phyloP scores from a whole-genome alignment of 768 basidiomycete species.

The Amanita brunnescens region DNA sequence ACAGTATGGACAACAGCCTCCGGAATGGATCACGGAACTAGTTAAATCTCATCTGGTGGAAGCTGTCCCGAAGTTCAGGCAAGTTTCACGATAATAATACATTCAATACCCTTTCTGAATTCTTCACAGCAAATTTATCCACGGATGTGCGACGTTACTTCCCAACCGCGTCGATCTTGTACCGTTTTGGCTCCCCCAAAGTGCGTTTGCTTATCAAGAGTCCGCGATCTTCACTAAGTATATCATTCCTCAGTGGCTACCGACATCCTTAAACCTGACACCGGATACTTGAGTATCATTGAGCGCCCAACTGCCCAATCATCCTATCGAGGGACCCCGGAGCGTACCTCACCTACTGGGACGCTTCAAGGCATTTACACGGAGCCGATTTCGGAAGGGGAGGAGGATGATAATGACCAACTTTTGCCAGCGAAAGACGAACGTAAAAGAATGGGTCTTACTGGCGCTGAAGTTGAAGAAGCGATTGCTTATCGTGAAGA shows the following conservation, averaged over 20 bases:
- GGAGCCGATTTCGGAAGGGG: slow-evolving; percentile 93
- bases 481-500: slow-evolving; percentile 84
- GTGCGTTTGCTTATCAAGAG: slow-evolving; percentile 30
- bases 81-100: slow-evolving; percentile 10
- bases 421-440: slow-evolving; percentile 72
- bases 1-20: slow-evolving; percentile 91
- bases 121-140: slow-evolving; percentile 75
- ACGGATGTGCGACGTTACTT: slow-evolving; percentile 89
- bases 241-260: slow-evolving; percentile 61
- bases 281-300: slow-evolving; percentile 61
- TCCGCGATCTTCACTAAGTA: neutral
- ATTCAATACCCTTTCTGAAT: slow-evolving; percentile 2
- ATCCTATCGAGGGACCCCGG: slow-evolving; percentile 40
- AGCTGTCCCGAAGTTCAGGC: slow-evolving; percentile 96
- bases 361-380: slow-evolving; percentile 47
- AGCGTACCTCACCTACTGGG: slow-evolving; percentile 34
- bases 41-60: slow-evolving; percentile 93
- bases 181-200: slow-evolving; percentile 98
- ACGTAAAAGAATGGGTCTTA: slow-evolving; percentile 69
- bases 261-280: slow-evolving; percentile 90
- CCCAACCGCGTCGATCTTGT: slow-evolving; percentile 92
- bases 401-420: slow-evolving; percentile 75
- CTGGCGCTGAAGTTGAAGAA: slow-evolving; percentile 64
- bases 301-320: slow-evolving; percentile 55
- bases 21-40: slow-evolving; percentile 94